Conservation (phyloP, 352 stramenopile genomes). For the Phytopythium litorale region DNA sequence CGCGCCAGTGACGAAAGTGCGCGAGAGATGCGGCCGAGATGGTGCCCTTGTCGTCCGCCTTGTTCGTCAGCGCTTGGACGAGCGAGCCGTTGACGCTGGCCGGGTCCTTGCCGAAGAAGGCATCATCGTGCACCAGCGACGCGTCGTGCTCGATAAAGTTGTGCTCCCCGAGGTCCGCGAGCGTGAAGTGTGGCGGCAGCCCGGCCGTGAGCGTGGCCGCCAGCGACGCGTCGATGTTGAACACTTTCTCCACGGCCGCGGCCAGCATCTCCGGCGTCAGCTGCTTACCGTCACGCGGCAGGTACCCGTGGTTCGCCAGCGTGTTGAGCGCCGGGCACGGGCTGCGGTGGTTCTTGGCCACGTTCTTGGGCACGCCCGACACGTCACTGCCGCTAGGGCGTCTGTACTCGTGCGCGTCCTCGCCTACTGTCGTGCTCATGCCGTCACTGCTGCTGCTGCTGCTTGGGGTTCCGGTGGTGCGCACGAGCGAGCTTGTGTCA, state of each 20-base stretch:
- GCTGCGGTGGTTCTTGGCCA: constrained; percentile 37
- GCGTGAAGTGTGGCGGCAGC: constrained; percentile 36
- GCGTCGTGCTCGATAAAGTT: constrained; percentile 71
- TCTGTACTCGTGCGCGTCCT: constrained; percentile 30
- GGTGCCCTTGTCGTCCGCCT: constrained; percentile 15
- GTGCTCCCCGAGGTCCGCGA: constrained; percentile 52
- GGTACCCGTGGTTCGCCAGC: constrained; percentile 66
- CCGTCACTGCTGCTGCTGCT: background rate
- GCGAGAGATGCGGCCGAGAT: constrained; percentile 37
- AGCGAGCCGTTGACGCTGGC: constrained; percentile 42
- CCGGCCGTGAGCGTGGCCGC: constrained; percentile 24
- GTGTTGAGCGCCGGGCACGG: constrained; percentile 68
- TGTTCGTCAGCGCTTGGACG: constrained; percentile 28
- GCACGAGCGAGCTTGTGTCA: background rate
- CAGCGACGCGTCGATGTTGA: constrained; percentile 38
- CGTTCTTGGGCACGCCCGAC: constrained; percentile 42
- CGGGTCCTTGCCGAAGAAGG: constrained; percentile 37
- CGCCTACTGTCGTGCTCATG: background rate
- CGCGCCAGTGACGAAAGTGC: constrained; percentile 43
- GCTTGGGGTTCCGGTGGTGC: background rate
- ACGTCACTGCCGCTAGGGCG: constrained; percentile 31
- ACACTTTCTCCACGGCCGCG: constrained; percentile 38
- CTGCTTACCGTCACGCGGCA: constrained; percentile 55
- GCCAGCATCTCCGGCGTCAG: constrained; percentile 37
- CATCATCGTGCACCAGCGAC: constrained; percentile 61